phyloP scores from a whole-genome alignment of 1,139 yeast genomes.

The Geotrichum australiense region DNA sequence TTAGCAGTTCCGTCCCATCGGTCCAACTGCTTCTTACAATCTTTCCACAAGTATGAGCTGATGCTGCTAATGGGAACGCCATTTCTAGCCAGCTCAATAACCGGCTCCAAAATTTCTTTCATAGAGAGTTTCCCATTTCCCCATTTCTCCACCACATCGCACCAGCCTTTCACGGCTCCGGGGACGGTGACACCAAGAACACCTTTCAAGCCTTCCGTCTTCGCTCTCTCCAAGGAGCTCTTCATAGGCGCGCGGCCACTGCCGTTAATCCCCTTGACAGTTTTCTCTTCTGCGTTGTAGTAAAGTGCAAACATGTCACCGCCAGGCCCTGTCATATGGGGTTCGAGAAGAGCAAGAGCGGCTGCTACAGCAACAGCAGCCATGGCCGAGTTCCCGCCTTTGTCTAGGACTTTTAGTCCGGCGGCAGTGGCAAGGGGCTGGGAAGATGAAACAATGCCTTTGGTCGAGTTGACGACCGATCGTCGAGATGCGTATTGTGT shows the following conservation, averaged over 20 bases:
- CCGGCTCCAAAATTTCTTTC: slow-evolving; percentile 58
- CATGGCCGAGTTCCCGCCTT: slow-evolving; percentile 73
- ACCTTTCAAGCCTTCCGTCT: slow-evolving; percentile 39
- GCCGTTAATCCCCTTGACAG: slow-evolving; percentile 66
- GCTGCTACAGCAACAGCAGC: slow-evolving; percentile 81
- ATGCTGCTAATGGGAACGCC: slow-evolving; percentile 64
- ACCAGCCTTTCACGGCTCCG: slow-evolving; percentile 75
- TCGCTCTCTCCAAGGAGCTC: slow-evolving; percentile 45
- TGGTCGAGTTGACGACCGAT: slow-evolving; percentile 68
- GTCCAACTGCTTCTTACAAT: slow-evolving; percentile 24
- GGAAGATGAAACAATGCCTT: slow-evolving; percentile 68
- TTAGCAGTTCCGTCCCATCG: slow-evolving; percentile 12
- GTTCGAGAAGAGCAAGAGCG: slow-evolving; percentile 64
- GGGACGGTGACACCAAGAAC: slow-evolving; percentile 59
- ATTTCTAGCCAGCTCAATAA: slow-evolving; percentile 58
- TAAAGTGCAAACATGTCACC: slow-evolving; percentile 73
- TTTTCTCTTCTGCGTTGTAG: slow-evolving; percentile 44
- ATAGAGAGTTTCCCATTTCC: slow-evolving; percentile 63
- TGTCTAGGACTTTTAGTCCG: slow-evolving; percentile 55
- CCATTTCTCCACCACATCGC: slow-evolving; percentile 60
- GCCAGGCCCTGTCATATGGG: slow-evolving; percentile 74
- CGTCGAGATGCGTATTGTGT: slow-evolving; percentile 52
- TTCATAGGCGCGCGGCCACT: slow-evolving; percentile 63
- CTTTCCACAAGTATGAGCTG: slow-evolving; percentile 49
- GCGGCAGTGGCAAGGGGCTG: slow-evolving; percentile 77